Conservation (phyloP, 805 yeast species). For the Cyberlindnera xylosilytica region DNA sequence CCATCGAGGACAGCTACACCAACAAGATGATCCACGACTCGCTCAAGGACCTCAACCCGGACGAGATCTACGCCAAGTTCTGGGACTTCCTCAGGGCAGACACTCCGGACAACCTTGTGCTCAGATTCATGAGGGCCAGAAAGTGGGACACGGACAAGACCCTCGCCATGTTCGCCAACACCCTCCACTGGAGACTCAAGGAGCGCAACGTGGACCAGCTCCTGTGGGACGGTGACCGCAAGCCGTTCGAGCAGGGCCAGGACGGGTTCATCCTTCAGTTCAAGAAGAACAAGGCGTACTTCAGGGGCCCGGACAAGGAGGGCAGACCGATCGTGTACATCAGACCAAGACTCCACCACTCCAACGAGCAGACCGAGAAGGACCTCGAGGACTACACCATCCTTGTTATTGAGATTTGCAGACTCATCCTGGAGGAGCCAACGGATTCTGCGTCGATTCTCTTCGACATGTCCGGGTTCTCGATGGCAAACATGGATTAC, state of each 20-base stretch:
- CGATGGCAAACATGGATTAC: slow-evolving; percentile 91
- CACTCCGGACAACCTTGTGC: slow-evolving; percentile 71
- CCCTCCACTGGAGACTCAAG: slow-evolving; percentile 71
- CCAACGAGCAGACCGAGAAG: slow-evolving; percentile 61
- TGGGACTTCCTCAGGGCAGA: slow-evolving; percentile 71
- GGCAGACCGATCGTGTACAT: slow-evolving; percentile 80
- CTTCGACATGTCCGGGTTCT: slow-evolving; percentile 83
- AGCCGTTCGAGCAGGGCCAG: slow-evolving; percentile 44
- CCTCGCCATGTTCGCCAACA: slow-evolving; percentile 65
- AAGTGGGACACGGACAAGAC: slow-evolving; percentile 76
- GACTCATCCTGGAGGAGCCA: slow-evolving; percentile 70
- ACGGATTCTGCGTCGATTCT: slow-evolving; percentile 78
- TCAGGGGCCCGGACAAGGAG: slow-evolving; percentile 69
- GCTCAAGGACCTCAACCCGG: slow-evolving; percentile 49
- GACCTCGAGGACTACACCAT: slow-evolving; percentile 77
- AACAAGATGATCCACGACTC: slow-evolving; percentile 44
- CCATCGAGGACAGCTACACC: slow-evolving; percentile 31
- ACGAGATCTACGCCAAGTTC: slow-evolving; percentile 46
- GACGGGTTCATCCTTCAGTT: slow-evolving; percentile 40
- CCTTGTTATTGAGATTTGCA: slow-evolving; percentile 74
- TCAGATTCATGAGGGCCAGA: slow-evolving; percentile 83
- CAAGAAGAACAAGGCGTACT: slow-evolving; percentile 63
- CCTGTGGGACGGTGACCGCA: slow-evolving; percentile 70
- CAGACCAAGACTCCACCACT: slow-evolving; percentile 73
- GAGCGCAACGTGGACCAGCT: slow-evolving; percentile 60